Evolutionary conservation across 345 rosid genomes (phyloP), one percentile per base, ranked within the genome.

Genomic region (Linum usitatissimum): DNA sequence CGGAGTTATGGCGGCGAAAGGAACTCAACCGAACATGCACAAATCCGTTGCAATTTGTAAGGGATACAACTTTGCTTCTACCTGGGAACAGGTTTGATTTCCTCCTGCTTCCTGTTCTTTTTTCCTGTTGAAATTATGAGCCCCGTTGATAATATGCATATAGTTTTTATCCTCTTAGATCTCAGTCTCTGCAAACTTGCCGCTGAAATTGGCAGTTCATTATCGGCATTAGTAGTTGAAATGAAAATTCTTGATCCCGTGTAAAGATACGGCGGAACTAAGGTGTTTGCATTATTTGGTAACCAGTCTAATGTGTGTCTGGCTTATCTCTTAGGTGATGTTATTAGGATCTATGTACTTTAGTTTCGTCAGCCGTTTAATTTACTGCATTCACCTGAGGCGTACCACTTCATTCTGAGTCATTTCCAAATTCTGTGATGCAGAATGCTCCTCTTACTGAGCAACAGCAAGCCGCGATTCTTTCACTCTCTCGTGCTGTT

Each of bases 11-110:
- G 80, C 94, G 40, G 61, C 81, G 54, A 83, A 79, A 70, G 70
- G 80, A 17, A 73, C 85, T 36, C 69, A 87, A 23, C 64, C 80
- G 5, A 78, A 60, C 59, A 77, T 85, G 54, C 81, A 87, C 70
- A 84, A 77, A 67, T 80, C 91, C 62, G 93, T 86, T 68, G 96
- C 96, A 61, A 75, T 92, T 66, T 86, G 91, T 70, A 89, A 64
- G 77, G 96, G 96, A 75, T 86, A 89, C 86, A 87, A 84, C 76
- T 92, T 92, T 80, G 83, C 96, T 67, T 92, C 93, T 38, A 82
- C 88, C 60, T 92, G 98, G 98, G 98, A 92, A 68, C 95, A 86
- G 91, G 98, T 91, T 68, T 66, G 40, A 59, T 39, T 66, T 42
- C 66, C 53, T 14, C 48, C 49, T 21, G 28, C 28, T 23, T 23